Conservation (phyloP, 2,329 filamentous ascomycete genomes). For the Dactylonectria macrodidyma region DNA sequence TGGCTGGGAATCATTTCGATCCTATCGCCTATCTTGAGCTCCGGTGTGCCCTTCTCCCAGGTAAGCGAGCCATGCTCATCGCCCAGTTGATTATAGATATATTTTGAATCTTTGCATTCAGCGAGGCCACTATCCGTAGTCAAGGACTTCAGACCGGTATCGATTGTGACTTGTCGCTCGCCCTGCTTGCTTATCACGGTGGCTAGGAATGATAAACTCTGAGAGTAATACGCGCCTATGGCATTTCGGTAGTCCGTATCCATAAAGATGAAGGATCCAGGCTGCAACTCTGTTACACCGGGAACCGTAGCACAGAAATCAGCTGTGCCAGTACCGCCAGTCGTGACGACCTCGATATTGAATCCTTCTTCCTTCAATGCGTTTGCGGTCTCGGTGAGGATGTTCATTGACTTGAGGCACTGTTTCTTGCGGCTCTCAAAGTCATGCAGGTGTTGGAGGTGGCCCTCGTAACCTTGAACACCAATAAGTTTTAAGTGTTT, state of each 20-base stretch:
- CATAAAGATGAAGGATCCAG: slow-evolving; percentile 71
- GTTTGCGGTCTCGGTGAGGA: slow-evolving; percentile 25
- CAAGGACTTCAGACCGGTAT: slow-evolving; percentile 36
- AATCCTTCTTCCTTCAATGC: slow-evolving; percentile 8
- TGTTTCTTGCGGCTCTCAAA: slow-evolving; percentile 32
- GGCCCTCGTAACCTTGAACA: slow-evolving; percentile 39
- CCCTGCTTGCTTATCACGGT: slow-evolving; percentile 38
- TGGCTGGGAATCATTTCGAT: slow-evolving; percentile 42
- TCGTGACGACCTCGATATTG: slow-evolving; percentile 33
- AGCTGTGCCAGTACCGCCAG: slow-evolving; percentile 38
- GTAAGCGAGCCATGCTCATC: slow-evolving; percentile 38
- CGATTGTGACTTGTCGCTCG: slow-evolving; percentile 36
- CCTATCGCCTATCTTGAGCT: slow-evolving; percentile 29
- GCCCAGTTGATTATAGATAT: slow-evolving; percentile 17
- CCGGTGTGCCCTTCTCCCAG: slow-evolving; percentile 29
- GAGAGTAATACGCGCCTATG: slow-evolving; percentile 62
- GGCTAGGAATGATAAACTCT: slow-evolving; percentile 52
- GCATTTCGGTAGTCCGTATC: slow-evolving; percentile 70
- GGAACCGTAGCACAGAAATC: slow-evolving; percentile 67
- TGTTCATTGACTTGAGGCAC: slow-evolving; percentile 33
- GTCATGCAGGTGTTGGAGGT: slow-evolving; percentile 37
- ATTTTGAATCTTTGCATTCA: slow-evolving; percentile 38
- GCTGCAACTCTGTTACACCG: slow-evolving; percentile 68
- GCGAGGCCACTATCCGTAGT: slow-evolving; percentile 37
- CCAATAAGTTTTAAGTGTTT: slow-evolving; percentile 33